Conservation (phyloP, 2,329 filamentous ascomycete species). For the Cladophialophora exuberans region DNA sequence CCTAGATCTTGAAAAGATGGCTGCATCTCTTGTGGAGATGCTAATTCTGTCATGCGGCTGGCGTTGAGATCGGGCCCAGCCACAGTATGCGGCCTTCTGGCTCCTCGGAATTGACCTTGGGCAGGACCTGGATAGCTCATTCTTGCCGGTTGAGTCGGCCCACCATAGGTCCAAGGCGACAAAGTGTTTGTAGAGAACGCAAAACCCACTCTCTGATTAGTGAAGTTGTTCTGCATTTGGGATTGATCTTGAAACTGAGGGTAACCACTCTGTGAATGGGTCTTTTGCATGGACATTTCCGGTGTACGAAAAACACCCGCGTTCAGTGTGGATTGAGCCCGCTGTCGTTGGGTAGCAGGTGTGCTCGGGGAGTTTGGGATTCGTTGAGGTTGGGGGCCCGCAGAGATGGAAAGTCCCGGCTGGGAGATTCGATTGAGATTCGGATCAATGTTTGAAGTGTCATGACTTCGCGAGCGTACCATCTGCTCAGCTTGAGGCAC, state of each 20-base stretch:
- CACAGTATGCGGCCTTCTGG: slow-evolving; percentile 17
- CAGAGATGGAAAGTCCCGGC: background rate
- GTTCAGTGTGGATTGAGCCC: background rate
- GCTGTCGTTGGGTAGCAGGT: background rate
- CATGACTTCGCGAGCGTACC: slow-evolving; percentile 7
- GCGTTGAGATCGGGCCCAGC: slow-evolving; percentile 11
- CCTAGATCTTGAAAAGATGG: slow-evolving; percentile 5
- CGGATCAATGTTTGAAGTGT: background rate
- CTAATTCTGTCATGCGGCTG: slow-evolving; percentile 17
- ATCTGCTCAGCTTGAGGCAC: background rate
- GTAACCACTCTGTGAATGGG: slow-evolving; percentile 13
- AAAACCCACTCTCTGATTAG: slow-evolving; percentile 4
- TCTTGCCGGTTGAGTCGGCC: too few species aligned
- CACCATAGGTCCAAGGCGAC: too few species aligned
- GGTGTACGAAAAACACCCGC: background rate
- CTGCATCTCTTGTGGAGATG: slow-evolving; percentile 11
- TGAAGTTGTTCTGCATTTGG: background rate
- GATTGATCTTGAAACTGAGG: slow-evolving; percentile 1
- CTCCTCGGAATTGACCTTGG: slow-evolving; percentile 1
- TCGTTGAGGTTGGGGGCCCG: background rate
- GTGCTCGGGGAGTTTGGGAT: background rate
- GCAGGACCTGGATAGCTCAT: too few species aligned
- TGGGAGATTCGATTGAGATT: background rate
- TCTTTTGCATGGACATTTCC: slow-evolving; percentile 4
- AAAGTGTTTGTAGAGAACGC: too few species aligned